Conservation (phyloP, 148 eudicot genomes). For the Silene uniflora region DNA sequence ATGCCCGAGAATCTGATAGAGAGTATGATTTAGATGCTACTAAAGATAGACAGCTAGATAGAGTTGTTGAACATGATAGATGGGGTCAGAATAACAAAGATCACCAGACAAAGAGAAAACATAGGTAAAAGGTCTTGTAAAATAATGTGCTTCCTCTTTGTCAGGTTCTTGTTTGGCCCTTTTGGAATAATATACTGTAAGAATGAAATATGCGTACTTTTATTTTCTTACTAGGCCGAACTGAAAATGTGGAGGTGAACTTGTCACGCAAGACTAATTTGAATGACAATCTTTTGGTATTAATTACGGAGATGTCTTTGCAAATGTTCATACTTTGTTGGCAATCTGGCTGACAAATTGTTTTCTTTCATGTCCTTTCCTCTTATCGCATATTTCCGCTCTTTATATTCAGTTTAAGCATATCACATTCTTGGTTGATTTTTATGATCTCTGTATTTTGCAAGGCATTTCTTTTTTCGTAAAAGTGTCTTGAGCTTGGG, state of each 20-base stretch:
- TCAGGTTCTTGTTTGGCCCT: not conserved
- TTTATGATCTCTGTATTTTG: not conserved
- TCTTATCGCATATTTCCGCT: not conserved
- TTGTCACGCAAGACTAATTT: not conserved
- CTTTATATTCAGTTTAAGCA: not conserved
- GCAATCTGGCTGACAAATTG: not conserved
- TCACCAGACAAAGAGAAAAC: conserved; percentile 33
- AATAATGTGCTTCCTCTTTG: not conserved
- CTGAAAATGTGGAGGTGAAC: not conserved
- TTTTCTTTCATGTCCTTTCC: not conserved
- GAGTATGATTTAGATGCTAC: conserved; percentile 29
- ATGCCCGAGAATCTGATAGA: conserved; percentile 40
- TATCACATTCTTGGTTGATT: not conserved
- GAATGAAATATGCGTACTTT: not conserved
- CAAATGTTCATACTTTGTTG: not conserved
- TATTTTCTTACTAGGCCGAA: not conserved
- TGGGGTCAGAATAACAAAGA: conserved; percentile 42
- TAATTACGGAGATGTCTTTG: not conserved
- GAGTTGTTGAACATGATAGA: conserved; percentile 39
- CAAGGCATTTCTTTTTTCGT: not conserved
- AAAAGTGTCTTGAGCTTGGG: not conserved
- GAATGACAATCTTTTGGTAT: not conserved
- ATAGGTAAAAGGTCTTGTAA: conserved; percentile 43
- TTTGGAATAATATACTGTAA: not conserved
- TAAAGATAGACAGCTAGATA: conserved; percentile 39